A percentile compares a stretch with the other conserved stretches of the same genome.
phyloP scores from a whole-genome alignment of 352 stramenopile genomes.

The Pythium inflatum region DNA sequence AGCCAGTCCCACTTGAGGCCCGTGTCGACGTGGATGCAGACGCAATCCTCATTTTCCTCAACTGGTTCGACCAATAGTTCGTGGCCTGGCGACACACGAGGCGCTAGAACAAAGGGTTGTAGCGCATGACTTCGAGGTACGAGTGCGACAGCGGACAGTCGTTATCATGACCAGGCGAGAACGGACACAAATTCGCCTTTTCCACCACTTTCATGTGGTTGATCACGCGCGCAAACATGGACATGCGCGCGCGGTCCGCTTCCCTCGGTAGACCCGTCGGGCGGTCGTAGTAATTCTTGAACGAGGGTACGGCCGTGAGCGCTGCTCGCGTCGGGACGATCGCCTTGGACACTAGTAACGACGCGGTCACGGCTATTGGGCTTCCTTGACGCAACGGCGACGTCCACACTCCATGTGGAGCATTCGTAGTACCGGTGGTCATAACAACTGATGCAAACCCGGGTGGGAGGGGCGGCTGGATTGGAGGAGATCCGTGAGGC shows the following conservation, averaged over 20 bases:
- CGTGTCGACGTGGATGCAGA: slow-evolving; percentile 53
- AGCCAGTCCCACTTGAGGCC: slow-evolving; percentile 50
- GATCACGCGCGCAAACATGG: slow-evolving; percentile 56
- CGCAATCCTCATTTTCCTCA: slow-evolving; percentile 47
- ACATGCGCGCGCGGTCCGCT: slow-evolving; percentile 17
- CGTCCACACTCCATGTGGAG: too few relatives aligned
- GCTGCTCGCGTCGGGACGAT: slow-evolving; percentile 9
- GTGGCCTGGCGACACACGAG: slow-evolving; percentile 45
- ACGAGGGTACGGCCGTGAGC: neutral
- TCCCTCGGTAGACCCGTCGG: slow-evolving; percentile 13
- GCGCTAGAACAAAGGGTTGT: slow-evolving; percentile 58
- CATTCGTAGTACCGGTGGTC: too few relatives aligned
- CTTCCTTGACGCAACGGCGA: too few relatives aligned
- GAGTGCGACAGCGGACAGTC: slow-evolving; percentile 44
- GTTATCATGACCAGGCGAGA: slow-evolving; percentile 29
- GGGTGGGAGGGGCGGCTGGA: too few relatives aligned
- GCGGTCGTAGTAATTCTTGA: slow-evolving; percentile 13
- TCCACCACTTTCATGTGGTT: slow-evolving; percentile 51
- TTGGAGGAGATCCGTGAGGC: too few relatives aligned
- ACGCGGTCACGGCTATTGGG: neutral
- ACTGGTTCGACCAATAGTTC: slow-evolving; percentile 50
- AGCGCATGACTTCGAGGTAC: slow-evolving; percentile 57
- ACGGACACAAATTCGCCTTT: slow-evolving; percentile 48
- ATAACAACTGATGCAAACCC: too few relatives aligned
- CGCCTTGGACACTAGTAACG: neutral